phyloP scores from a whole-genome alignment of 164 flowering plant species.

The Tinospora cordifolia region DNA sequence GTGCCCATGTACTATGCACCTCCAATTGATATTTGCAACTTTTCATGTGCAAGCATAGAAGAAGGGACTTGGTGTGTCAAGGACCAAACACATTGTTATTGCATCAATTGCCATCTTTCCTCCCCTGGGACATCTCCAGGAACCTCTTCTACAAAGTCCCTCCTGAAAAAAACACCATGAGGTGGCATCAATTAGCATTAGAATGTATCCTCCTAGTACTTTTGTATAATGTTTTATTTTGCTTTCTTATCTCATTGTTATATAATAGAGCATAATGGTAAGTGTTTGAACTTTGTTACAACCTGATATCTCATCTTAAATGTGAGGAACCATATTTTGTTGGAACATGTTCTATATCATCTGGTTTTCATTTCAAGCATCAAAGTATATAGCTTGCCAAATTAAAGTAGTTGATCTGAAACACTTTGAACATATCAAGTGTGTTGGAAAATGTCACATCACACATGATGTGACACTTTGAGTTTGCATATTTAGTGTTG shows the following conservation, averaged over 20 bases:
- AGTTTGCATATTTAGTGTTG: no score
- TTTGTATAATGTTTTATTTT: not conserved
- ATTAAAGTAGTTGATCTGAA: no score
- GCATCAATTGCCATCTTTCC: conserved; percentile 4
- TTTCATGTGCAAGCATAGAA: conserved; percentile 2
- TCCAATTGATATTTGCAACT: conserved; percentile 7
- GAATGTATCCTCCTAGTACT: not conserved
- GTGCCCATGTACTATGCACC: conserved; percentile 26
- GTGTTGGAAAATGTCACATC: no score
- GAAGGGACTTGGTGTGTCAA: not conserved
- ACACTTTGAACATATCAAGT: no score
- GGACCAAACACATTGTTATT: conserved; percentile 3
- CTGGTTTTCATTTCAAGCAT: not conserved
- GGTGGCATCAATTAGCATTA: not conserved
- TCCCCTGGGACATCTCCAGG: conserved; percentile 14
- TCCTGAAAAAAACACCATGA: conserved; percentile 6
- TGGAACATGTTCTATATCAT: no score
- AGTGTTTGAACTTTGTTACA: no score
- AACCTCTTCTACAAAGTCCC: conserved; percentile 19
- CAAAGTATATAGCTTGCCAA: not conserved
- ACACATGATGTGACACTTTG: no score
- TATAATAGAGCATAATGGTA: not conserved
- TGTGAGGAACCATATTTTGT: not conserved
- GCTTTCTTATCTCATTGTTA: not conserved
- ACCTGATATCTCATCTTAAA: no score